Base-by-base conservation (phyloP, 768 basidiomycete genomes). In the Boletus edulis region DNA sequence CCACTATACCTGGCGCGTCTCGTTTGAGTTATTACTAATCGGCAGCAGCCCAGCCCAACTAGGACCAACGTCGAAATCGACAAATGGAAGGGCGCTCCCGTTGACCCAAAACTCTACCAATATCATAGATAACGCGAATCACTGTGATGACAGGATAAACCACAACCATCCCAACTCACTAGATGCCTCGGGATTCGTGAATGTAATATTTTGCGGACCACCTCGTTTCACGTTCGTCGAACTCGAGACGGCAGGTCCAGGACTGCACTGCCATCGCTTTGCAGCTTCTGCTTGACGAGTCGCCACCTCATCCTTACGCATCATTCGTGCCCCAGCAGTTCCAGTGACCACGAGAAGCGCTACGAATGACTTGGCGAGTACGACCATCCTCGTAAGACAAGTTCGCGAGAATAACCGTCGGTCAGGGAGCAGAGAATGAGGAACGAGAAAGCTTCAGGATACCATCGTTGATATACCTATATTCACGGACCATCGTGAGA, bases 31-130 rank as follows among this genome's bases (percentile, higher is more conserved):
- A 32, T 67, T 64, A 57, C 86, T 89, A 51, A 91, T 89, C 3
- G 89, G 89, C 49, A 91, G 62, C 22, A 91, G 71, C 9, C 89
- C 89, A 4, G 86, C 73, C 86, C 86, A 90, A 58, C 85, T 87
- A 3, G 87, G 85, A 3, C 88, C 89, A 38, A 88, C 75, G 60
- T 90, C 86, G 59, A 85, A 90, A 60, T 84, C 76, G 18, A 90
- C 84, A 41, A 83, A 74, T 5, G 89, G 88, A 42, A 91, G 82
- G 34, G 69, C 73, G 41, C 71, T 76, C 1, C 88, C 88, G 58
- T 89, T 74, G 15, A 91, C 88, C 62, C 75, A 88, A 64, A 88
- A 90, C 60, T 85, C 87, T 87, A n/a, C 9, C 18, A 15, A 10
- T 20, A 22, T 10, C 44, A 32, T 4, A 18, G 17, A 35, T 10